phyloP scores from a whole-genome alignment of 805 yeast genomes.

The Candida maesae region DNA sequence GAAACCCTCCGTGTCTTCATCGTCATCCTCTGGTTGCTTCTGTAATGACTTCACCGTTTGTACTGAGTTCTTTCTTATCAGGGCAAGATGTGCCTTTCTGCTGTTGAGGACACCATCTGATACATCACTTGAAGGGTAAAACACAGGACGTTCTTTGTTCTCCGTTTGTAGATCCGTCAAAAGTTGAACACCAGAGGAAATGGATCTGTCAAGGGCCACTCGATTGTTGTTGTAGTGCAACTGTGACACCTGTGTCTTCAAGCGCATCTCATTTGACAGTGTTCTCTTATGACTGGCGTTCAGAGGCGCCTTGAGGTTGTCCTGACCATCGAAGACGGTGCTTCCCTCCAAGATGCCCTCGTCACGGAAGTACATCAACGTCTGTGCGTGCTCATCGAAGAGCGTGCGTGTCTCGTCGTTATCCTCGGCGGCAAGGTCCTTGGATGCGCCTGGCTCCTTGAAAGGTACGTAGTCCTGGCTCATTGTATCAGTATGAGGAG shows the following conservation, averaged over 20 bases:
- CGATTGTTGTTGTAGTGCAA: constrained; percentile 73
- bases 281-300: constrained; percentile 19
- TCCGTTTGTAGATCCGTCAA: constrained; percentile 50
- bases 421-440: constrained; percentile 3
- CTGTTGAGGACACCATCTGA: constrained; percentile 38
- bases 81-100: constrained; percentile 48
- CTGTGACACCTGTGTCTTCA: constrained; percentile 62
- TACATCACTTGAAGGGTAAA: constrained; percentile 48
- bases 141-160: constrained; percentile 57
- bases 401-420: constrained; percentile 19
- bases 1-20: constrained; percentile 12
- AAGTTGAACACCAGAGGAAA: constrained; percentile 48
- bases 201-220: constrained; percentile 57
- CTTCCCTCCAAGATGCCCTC: constrained; percentile 26
- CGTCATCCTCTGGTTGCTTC: constrained; percentile 21
- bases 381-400: constrained; percentile 19
- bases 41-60: constrained; percentile 18
- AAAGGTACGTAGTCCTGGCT: constrained; percentile 8
- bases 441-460: neutral
- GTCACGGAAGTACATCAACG: constrained; percentile 24
- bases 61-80: constrained; percentile 40
- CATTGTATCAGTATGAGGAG: too few relatives aligned
- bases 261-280: constrained; percentile 30
- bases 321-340: constrained; percentile 25
- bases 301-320: constrained; percentile 7